Evolutionary conservation across 176 grass and related monocot genomes (phyloP).

Genomic region (bread wheat (Triticum aestivum)): IWGSC_CS_RefSeq_v2.1 NC_057802.1:313149390-313149889

Average conservation of each 20-base stretch:
- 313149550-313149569: conserved; percentile 86
- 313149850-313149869: conserved; percentile 63
- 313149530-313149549: conserved; percentile 79
- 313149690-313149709: conserved; percentile 57
- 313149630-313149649: conserved; percentile 80
- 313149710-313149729: conserved; percentile 77
- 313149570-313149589: conserved; percentile 79
- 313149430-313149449: conserved; percentile 93
- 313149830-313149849: conserved; percentile 63
- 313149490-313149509: conserved; percentile 88
- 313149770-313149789: conserved; percentile 47
- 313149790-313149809: conserved; percentile 21
- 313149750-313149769: conserved; percentile 81
- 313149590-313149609: conserved; percentile 84
- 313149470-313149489: conserved; percentile 83
- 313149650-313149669: conserved; percentile 84
- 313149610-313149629: conserved; percentile 74
- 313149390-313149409: conserved; percentile 73
- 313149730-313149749: conserved; percentile 84
- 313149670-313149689: conserved; percentile 95
- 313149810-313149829: conserved; percentile 59
- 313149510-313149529: conserved; percentile 94
- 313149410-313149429: conserved; percentile 89
- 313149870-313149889: conserved; percentile 76
- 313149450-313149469: conserved; percentile 93